phyloP scores from a whole-genome alignment of 176 grass and related monocot genomes.

The Eremochloa ophiuroides region DNA sequence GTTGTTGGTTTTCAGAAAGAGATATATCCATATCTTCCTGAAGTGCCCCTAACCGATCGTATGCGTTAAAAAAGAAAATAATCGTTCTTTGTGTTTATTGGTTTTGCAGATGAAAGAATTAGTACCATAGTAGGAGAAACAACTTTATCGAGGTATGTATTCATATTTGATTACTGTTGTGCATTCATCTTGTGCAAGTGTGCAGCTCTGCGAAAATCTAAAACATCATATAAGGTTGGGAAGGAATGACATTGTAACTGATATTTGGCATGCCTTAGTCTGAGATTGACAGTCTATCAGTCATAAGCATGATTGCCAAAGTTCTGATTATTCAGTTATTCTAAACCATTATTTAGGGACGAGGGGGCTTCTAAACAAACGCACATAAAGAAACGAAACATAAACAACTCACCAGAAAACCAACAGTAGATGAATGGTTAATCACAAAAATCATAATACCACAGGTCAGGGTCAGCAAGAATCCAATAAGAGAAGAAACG shows the following conservation, averaged over 20 bases:
- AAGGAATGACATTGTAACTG: too few relatives aligned
- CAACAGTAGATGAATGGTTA: not conserved
- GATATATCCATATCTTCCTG: not conserved
- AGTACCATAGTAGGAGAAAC: not conserved
- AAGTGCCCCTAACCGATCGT: not conserved
- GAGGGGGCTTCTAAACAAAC: not conserved
- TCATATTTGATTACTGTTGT: not conserved
- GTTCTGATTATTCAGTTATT: conserved; percentile 16
- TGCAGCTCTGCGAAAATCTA: not conserved
- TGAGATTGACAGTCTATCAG: not conserved
- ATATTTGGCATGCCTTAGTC: not conserved
- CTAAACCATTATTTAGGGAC: not conserved
- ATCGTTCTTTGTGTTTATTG: not conserved
- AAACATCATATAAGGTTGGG: too few relatives aligned
- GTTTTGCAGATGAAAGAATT: not conserved
- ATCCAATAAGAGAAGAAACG: conserved; percentile 5
- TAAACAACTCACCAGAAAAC: not conserved
- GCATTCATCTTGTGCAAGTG: not conserved
- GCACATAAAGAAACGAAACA: not conserved
- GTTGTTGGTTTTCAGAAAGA: too few relatives aligned
- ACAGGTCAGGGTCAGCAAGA: not conserved
- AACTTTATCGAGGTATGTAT: not conserved
- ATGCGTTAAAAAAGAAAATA: not conserved
- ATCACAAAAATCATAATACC: not conserved
- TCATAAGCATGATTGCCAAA: not conserved